A percentile compares a stretch with the other conserved stretches of the same genome.
These are phyloP conservation scores for Stephanodiscus triporus DNA, from an alignment of 108 stramenopile genomes.

Conservation along the genomic window DNA sequence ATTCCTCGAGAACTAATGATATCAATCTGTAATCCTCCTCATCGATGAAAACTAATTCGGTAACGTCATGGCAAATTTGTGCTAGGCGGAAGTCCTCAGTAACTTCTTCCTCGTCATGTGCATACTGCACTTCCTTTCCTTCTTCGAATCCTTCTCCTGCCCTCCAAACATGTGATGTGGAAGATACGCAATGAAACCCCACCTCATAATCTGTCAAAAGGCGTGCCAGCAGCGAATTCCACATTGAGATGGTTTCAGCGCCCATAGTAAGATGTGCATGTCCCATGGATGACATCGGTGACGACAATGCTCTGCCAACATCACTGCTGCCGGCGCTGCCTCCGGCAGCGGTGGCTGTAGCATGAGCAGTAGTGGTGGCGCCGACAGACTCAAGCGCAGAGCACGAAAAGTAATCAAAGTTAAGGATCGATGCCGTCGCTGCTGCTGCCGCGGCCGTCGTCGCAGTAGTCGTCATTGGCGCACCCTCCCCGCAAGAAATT, in stretches of 20 bases:
- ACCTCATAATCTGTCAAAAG: conserved; percentile 34
- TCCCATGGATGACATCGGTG: conserved; percentile 4
- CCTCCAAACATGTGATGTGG: not conserved
- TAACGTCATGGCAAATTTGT: conserved; percentile 22
- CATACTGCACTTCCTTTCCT: not conserved
- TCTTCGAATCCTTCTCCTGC: not conserved
- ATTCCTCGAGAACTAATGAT: not conserved
- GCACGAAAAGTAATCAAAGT: too few species aligned
- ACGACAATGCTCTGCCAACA: conserved; percentile 8
- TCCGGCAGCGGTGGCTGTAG: not conserved
- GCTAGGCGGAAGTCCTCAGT: conserved; percentile 9
- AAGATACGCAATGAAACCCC: conserved; percentile 11
- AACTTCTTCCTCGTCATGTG: not conserved
- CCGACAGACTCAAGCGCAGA: conserved; percentile 7
- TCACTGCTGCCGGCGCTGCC: not conserved
- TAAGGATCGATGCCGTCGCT: not conserved
- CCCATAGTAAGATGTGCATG: conserved; percentile 49
- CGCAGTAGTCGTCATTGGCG: conserved; percentile 4
- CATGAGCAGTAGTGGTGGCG: not conserved
- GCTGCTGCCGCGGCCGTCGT: not conserved
- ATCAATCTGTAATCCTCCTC: conserved; percentile 17
- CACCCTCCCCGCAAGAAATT: not conserved
- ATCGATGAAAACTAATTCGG: conserved; percentile 17
- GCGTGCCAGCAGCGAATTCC: conserved; percentile 37
- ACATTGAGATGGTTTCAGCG: conserved; percentile 33